Conservation (phyloP, 495 filamentous ascomycete species). For the Parmelia sp. region DNA sequence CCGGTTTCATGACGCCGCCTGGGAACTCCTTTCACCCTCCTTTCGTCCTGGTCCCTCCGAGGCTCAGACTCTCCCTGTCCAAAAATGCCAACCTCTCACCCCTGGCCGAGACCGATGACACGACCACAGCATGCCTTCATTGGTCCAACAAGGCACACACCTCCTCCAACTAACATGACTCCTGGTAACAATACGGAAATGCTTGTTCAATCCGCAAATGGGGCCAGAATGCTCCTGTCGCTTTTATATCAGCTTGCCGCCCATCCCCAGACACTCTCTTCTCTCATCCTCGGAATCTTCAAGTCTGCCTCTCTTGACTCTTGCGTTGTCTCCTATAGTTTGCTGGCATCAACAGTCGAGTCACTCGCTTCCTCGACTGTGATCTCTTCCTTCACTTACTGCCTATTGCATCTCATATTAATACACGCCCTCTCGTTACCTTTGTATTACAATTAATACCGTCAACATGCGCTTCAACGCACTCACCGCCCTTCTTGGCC, state of each 20-base stretch:
- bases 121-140: slow-evolving; percentile 1
- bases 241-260: slow-evolving; percentile 26
- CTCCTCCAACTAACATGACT: neutral
- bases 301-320: slow-evolving; percentile 26
- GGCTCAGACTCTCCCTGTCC: neutral
- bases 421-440: slow-evolving; percentile 15
- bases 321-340: slow-evolving; percentile 27
- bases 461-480: slow-evolving; percentile 28
- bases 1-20: slow-evolving; percentile 16
- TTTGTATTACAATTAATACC: slow-evolving; percentile 9
- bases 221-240: slow-evolving; percentile 12
- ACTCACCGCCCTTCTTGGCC: slow-evolving; percentile 22
- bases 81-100: neutral
- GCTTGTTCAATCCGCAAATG: neutral
- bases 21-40: neutral
- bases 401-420: slow-evolving; percentile 20
- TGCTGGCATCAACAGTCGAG: slow-evolving; percentile 24
- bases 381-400: slow-evolving; percentile 22
- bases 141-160: neutral
- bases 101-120: neutral
- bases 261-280: slow-evolving; percentile 18
- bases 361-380: slow-evolving; percentile 31
- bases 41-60: neutral
- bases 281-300: slow-evolving; percentile 27
- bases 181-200: slow-evolving; percentile 3